A percentile compares a stretch with the other conserved stretches of the same genome.
Evolutionary conservation across 2,329 filamentous ascomycete species (phyloP).

Genomic region (Claviceps pusilla): DNA sequence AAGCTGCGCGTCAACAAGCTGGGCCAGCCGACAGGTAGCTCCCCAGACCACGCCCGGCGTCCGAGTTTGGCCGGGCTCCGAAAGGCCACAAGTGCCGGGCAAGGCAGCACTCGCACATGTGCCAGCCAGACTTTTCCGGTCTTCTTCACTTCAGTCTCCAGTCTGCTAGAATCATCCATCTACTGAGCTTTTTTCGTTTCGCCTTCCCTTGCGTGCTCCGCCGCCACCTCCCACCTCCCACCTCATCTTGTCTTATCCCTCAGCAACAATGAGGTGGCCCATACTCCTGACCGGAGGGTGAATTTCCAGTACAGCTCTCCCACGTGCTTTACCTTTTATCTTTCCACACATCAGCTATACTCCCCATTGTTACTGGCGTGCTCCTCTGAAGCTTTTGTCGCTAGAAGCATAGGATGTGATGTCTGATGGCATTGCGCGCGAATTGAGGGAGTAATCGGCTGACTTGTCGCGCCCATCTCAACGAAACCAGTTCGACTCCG

Average conservation of each 20-base stretch:
- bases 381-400: neutral
- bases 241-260: neutral
- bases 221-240: conserved; percentile 1
- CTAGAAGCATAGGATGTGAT: conserved; percentile 1
- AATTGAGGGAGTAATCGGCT: conserved; percentile 1
- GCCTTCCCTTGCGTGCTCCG: neutral
- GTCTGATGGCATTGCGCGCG: neutral
- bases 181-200: neutral
- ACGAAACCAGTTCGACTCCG: neutral
- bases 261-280: conserved; percentile 18
- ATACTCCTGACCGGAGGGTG: conserved; percentile 10
- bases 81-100: neutral
- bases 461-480: neutral
- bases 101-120: neutral
- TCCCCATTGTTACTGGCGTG: neutral
- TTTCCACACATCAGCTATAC: neutral
- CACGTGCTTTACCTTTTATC: conserved; percentile 6
- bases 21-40: conserved; percentile 4
- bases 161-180: neutral
- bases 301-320: conserved; percentile 7
- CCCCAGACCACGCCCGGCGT: conserved; percentile 8
- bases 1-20: conserved; percentile 25
- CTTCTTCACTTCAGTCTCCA: neutral
- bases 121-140: neutral
- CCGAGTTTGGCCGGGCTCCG: conserved; percentile 14